A percentile compares a stretch with the other conserved stretches of the same genome.
phyloP scores from a whole-genome alignment of 2,329 filamentous ascomycete genomes.

The Phaeophleospora eucalypticola region DNA sequence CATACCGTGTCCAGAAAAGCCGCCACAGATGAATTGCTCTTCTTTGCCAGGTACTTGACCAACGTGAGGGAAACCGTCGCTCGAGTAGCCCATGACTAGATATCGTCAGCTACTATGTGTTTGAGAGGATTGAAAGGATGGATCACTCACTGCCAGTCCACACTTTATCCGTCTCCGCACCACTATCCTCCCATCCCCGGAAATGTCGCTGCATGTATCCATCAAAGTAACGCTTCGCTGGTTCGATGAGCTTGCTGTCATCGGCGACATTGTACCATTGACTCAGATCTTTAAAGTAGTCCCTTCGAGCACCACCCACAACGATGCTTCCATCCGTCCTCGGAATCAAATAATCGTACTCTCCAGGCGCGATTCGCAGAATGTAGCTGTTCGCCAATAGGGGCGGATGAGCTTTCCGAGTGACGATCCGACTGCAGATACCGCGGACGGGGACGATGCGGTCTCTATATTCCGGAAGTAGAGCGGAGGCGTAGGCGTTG shows the following conservation, averaged over 20 bases:
- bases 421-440: constrained; percentile 47
- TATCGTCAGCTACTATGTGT: background rate
- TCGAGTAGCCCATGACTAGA: constrained; percentile 24
- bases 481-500: constrained; percentile 26
- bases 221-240: constrained; percentile 44
- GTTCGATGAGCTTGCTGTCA: constrained; percentile 44
- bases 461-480: constrained; percentile 34
- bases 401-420: constrained; percentile 15
- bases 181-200: constrained; percentile 45
- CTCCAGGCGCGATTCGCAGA: constrained; percentile 16
- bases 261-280: constrained; percentile 48
- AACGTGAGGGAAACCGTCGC: constrained; percentile 22
- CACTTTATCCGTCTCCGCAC: constrained; percentile 31
- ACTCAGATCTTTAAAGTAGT: constrained; percentile 20
- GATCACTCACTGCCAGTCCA: constrained; percentile 40
- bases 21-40: constrained; percentile 23
- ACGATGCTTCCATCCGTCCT: constrained; percentile 45
- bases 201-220: constrained; percentile 49
- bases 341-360: constrained; percentile 41
- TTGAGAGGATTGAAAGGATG: background rate
- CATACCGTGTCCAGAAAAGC: constrained; percentile 25
- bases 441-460: constrained; percentile 29
- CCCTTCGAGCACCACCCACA: constrained; percentile 40
- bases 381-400: constrained; percentile 30
- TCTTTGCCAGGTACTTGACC: constrained; percentile 21